Percentiles rank a stretch among this genome's conserved stretches.
Conservation (phyloP, 106 monocot genomes). For the Platanthera guangdongensis region DNA sequence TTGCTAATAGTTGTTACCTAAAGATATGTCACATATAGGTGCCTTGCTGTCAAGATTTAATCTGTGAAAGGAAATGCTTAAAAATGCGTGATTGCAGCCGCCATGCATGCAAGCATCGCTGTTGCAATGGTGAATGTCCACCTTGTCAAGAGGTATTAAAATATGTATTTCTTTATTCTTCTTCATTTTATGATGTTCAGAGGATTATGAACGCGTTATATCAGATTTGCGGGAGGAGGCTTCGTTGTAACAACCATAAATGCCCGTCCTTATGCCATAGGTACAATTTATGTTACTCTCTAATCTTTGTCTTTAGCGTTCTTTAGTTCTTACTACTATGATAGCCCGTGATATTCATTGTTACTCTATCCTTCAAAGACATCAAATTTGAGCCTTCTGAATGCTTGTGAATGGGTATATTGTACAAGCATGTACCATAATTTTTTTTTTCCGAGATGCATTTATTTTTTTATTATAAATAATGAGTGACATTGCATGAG, state of each 20-base stretch:
- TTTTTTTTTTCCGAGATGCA: not conserved
- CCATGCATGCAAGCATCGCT: slow-evolving; percentile 88
- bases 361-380: not conserved
- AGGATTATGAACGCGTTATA: slow-evolving; percentile 7
- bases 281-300: slow-evolving; percentile 20
- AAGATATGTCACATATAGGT: slow-evolving; percentile 43
- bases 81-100: slow-evolving; percentile 71
- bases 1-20: not conserved
- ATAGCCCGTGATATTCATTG: not conserved
- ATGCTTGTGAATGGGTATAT: not conserved
- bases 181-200: not conserved
- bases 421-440: not conserved
- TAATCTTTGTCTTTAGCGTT: not conserved
- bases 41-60: slow-evolving; percentile 93
- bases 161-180: slow-evolving; percentile 6
- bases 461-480: not conserved
- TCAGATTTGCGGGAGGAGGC: slow-evolving; percentile 83
- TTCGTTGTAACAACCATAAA: slow-evolving; percentile 87
- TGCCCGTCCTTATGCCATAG: slow-evolving; percentile 92
- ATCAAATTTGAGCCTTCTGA: not conserved
- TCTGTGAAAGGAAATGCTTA: slow-evolving; percentile 90
- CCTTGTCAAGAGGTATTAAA: slow-evolving; percentile 76
- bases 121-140: slow-evolving; percentile 78
- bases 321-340: not conserved
- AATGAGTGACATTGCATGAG: not conserved